These are phyloP conservation scores for Acanthamoeba polyphaga DNA, from an alignment of 208 protist species.

Conservation along the genomic window DNA sequence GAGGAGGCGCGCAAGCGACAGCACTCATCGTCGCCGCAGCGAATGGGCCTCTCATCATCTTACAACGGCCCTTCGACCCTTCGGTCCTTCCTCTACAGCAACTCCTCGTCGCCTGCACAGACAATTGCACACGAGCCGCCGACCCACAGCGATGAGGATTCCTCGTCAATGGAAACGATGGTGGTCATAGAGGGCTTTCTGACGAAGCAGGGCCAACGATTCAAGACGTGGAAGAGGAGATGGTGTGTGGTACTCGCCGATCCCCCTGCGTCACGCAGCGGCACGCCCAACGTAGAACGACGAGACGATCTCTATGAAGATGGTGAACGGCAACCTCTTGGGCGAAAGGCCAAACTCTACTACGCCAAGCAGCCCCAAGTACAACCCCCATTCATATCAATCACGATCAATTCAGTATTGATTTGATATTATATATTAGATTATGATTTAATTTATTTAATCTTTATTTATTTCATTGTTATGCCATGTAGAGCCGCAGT, in stretches of 20 bases:
- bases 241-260: not conserved
- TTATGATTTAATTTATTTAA: not conserved
- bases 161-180: not conserved
- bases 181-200: conserved; percentile 35
- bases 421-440: not conserved
- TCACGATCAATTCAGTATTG: not conserved
- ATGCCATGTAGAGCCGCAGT: not conserved
- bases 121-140: no score
- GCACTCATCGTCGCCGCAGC: not conserved
- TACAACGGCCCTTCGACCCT: not conserved
- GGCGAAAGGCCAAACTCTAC: not conserved
- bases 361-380: conserved; percentile 29
- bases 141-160: not conserved
- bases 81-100: not conserved
- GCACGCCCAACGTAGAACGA: not conserved
- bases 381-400: not conserved
- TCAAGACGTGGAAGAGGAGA: conserved; percentile 28
- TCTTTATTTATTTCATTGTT: not conserved
- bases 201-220: conserved; percentile 29
- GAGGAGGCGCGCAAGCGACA: not conserved
- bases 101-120: not conserved
- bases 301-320: not conserved
- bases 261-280: not conserved
- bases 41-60: not conserved
- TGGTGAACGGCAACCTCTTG: no score